Evolutionary conservation across 2,329 filamentous ascomycete genomes (phyloP).

Genomic region (Dactylellina cionopaga): DNA sequence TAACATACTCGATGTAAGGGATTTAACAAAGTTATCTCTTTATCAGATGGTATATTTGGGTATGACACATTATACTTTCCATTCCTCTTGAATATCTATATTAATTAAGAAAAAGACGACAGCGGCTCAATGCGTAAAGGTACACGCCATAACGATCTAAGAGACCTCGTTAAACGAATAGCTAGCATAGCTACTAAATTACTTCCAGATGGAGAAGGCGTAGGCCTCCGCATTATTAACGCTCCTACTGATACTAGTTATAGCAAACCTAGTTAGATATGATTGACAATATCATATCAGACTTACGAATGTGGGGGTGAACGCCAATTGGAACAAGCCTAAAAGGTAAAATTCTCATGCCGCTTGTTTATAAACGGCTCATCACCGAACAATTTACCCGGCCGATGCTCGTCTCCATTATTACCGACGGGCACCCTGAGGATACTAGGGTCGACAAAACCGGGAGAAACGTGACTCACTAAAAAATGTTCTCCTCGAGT

Average conservation of each 20-base stretch:
- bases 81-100: constrained; percentile 7
- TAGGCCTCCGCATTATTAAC: constrained; percentile 28
- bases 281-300: constrained; percentile 17
- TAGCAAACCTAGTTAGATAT: constrained; percentile 14
- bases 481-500: constrained; percentile 19
- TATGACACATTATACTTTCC: not conserved
- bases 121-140: constrained; percentile 32
- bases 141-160: constrained; percentile 22
- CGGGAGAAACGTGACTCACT: constrained; percentile 15
- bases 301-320: constrained; percentile 18
- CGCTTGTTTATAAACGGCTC: constrained; percentile 21
- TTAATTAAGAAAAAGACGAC: constrained; percentile 25
- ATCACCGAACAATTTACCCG: not conserved
- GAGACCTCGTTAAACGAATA: constrained; percentile 21
- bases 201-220: constrained; percentile 23
- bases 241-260: constrained; percentile 14
- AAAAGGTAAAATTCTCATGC: constrained; percentile 21
- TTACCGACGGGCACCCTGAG: constrained; percentile 22
- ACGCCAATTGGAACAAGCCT: constrained; percentile 27
- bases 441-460: not conserved
- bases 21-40: constrained; percentile 29
- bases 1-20: constrained; percentile 5
- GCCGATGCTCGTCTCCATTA: constrained; percentile 18
- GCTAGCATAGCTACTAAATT: constrained; percentile 23
- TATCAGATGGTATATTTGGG: constrained; percentile 26